phyloP scores from a whole-genome alignment of 768 basidiomycete genomes.

The Collybia nuda region DNA sequence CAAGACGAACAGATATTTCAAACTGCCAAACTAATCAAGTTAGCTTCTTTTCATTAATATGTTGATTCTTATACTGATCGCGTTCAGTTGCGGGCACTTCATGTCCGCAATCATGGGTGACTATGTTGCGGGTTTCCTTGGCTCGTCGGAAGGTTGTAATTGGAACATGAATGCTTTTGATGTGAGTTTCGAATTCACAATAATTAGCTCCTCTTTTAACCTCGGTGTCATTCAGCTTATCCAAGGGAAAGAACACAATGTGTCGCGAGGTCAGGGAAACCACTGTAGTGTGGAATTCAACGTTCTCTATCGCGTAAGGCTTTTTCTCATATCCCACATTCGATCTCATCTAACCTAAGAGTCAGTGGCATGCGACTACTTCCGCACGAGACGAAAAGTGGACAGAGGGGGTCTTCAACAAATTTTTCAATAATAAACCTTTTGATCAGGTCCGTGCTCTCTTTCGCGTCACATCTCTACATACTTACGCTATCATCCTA shows the following conservation, averaged over 20 bases:
- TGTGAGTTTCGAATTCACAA: slow-evolving; percentile 16
- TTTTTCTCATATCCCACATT: not conserved
- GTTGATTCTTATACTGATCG: not conserved
- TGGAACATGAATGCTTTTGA: slow-evolving; percentile 49
- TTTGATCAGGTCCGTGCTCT: slow-evolving; percentile 28
- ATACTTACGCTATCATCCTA: not conserved
- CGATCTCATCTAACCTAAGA: not conserved
- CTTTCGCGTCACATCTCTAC: not conserved
- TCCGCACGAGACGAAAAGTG: slow-evolving; percentile 49
- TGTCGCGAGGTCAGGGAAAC: slow-evolving; percentile 60
- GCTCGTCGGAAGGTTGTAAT: slow-evolving; percentile 46
- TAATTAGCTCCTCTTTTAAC: not conserved
- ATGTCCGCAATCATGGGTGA: slow-evolving; percentile 53
- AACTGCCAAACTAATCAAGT: slow-evolving; percentile 52
- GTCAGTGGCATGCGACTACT: slow-evolving; percentile 57
- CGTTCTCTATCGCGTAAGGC: slow-evolving; percentile 39
- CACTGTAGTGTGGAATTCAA: slow-evolving; percentile 71
- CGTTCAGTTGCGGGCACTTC: slow-evolving; percentile 47
- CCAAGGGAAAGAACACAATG: slow-evolving; percentile 27
- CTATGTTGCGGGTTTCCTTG: slow-evolving; percentile 60
- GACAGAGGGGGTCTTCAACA: slow-evolving; percentile 46
- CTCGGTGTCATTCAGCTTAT: slow-evolving; percentile 27
- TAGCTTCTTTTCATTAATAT: slow-evolving; percentile 5
- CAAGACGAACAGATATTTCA: slow-evolving; percentile 64
- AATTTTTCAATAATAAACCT: slow-evolving; percentile 36